A percentile compares a stretch with the other conserved stretches of the same genome.
Evolutionary conservation across 306 rosid genomes (phyloP).

Genomic region (Alnus rubra): DNA sequence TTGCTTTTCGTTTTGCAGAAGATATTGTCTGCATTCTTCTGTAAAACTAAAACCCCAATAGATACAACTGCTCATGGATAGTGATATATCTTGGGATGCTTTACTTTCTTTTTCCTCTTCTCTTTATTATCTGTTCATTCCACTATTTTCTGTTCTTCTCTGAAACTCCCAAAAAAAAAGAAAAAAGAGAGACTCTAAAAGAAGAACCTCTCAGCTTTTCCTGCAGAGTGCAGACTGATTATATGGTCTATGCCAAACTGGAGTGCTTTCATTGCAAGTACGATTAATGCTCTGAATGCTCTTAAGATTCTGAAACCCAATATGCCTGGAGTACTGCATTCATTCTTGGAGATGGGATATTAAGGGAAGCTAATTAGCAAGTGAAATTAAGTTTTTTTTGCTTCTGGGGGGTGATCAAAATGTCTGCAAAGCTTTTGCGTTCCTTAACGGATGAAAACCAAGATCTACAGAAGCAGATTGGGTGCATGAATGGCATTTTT

Average conservation of each 20-base stretch:
- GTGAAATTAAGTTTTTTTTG: background rate
- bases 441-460: conserved; percentile 58
- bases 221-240: background rate
- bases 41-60: conserved; percentile 23
- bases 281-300: background rate
- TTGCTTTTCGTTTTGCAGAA: conserved; percentile 48
- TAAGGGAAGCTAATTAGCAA: conserved; percentile 13
- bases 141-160: conserved; percentile 33
- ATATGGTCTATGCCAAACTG: conserved; percentile 5
- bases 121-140: conserved; percentile 27
- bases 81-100: background rate
- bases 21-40: conserved; percentile 45
- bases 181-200: background rate
- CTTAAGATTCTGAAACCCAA: conserved; percentile 1
- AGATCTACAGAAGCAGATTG: conserved; percentile 82
- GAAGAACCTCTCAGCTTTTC: background rate
- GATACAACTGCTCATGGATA: background rate
- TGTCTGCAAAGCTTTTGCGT: conserved; percentile 59
- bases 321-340: background rate
- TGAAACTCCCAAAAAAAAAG: background rate
- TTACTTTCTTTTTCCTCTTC: conserved; percentile 19
- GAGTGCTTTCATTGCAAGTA: conserved; percentile 8
- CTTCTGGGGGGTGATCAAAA: conserved; percentile 37
- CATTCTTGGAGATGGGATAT: conserved; percentile 19
- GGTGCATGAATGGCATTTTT: conserved; percentile 78